Evolutionary conservation across 1,284 basidiomycete species (phyloP).

Genomic region (Ustilago hordei): DNA sequence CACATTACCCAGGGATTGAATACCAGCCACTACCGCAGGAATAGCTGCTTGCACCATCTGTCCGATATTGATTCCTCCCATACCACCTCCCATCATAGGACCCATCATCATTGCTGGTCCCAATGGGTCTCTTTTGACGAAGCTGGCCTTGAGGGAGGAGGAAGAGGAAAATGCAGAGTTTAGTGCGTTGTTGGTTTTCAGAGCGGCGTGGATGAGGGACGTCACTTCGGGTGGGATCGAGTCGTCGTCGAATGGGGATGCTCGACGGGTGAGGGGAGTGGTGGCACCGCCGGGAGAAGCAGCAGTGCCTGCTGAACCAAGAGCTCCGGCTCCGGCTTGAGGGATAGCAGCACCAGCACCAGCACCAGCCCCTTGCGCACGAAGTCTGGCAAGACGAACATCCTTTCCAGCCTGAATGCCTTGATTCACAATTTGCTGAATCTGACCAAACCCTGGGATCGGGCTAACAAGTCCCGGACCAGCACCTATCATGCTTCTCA

Average conservation of each 20-base stretch:
- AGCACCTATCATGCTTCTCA: background rate
- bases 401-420: conserved; percentile 12
- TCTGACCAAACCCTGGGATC: background rate
- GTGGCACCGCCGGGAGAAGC: too few species aligned
- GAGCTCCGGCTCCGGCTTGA: background rate
- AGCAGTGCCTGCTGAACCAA: background rate
- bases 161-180: background rate
- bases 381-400: background rate
- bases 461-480: background rate
- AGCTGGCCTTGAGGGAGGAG: background rate
- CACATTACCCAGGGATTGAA: conserved; percentile 8
- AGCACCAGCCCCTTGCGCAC: background rate
- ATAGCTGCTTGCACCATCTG: background rate
- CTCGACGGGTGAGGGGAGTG: background rate
- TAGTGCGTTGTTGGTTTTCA: background rate
- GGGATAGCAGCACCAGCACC: background rate
- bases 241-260: background rate
- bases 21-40: conserved; percentile 10
- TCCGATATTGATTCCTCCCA: background rate
- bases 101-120: conserved; percentile 4
- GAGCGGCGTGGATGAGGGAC: background rate
- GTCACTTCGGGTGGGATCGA: background rate
- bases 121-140: background rate
- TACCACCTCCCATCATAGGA: background rate
- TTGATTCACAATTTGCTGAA: conserved; percentile 3